Evolutionary conservation across 2,329 filamentous ascomycete species (phyloP).

Genomic region (Fonsecaea erecta): DNA sequence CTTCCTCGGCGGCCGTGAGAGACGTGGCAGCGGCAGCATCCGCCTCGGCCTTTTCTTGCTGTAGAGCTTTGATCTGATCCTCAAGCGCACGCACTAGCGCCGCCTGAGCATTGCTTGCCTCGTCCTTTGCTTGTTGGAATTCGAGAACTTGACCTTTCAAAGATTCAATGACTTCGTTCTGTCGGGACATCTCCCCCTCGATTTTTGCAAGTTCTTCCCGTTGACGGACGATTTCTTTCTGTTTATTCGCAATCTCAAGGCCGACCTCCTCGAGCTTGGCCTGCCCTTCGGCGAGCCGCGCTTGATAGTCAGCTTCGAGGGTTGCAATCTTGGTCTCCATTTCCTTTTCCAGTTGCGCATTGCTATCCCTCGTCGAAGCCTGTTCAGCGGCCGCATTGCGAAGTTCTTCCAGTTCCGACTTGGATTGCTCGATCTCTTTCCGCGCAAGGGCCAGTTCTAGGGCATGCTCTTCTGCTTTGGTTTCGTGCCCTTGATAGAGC

Average conservation of each 20-base stretch:
- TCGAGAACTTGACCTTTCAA: slow-evolving; percentile 27
- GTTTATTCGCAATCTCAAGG: slow-evolving; percentile 22
- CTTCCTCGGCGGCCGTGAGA: slow-evolving; percentile 36
- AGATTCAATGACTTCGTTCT: slow-evolving; percentile 28
- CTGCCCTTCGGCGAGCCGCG: slow-evolving; percentile 24
- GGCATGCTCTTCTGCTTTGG: slow-evolving; percentile 17
- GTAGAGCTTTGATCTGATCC: slow-evolving; percentile 25
- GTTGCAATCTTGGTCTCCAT: slow-evolving; percentile 27
- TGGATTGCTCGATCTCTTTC: slow-evolving; percentile 14
- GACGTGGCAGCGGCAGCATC: slow-evolving; percentile 41
- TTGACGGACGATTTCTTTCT: slow-evolving; percentile 30
- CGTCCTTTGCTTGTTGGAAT: slow-evolving; percentile 27
- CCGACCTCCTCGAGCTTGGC: slow-evolving; percentile 24
- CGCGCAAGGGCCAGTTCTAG: slow-evolving; percentile 15
- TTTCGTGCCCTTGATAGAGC: slow-evolving; percentile 39
- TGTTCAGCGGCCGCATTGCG: slow-evolving; percentile 19
- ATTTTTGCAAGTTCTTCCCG: slow-evolving; percentile 30
- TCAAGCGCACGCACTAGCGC: slow-evolving; percentile 20
- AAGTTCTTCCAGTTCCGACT: slow-evolving; percentile 24
- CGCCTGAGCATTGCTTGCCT: slow-evolving; percentile 21
- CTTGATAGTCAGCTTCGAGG: slow-evolving; percentile 25
- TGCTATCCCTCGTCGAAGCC: slow-evolving; percentile 22
- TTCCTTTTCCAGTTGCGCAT: slow-evolving; percentile 30
- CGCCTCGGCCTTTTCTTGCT: slow-evolving; percentile 24
- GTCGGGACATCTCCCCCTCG: slow-evolving; percentile 27